Evolutionary conservation across 2,329 filamentous ascomycete genomes (phyloP).

Genomic region (Diaporthe sp.): DNA sequence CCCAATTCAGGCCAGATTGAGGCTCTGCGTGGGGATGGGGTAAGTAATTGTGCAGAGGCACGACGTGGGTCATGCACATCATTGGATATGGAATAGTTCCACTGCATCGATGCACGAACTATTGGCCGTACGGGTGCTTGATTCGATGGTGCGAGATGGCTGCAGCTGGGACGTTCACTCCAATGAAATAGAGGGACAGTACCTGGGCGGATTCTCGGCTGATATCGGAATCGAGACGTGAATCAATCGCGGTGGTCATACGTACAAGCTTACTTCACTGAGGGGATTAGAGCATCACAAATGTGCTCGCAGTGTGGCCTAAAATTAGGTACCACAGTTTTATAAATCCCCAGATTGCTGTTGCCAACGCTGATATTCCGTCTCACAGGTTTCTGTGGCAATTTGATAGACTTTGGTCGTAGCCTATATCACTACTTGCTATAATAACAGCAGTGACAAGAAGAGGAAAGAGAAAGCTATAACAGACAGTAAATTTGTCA

Average conservation of each 20-base stretch:
- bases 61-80: neutral
- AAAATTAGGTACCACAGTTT: no score
- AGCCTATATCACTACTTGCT: no score
- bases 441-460: no score
- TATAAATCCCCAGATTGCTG: no score
- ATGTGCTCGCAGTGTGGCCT: neutral
- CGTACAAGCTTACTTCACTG: neutral
- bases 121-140: constrained; percentile 6
- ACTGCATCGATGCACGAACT: constrained; percentile 26
- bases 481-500: no score
- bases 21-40: constrained; percentile 6
- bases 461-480: no score
- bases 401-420: no score
- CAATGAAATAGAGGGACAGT: neutral
- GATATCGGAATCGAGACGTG: neutral
- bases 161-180: neutral
- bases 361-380: no score
- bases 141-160: neutral
- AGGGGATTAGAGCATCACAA: neutral
- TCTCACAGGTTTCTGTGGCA: no score
- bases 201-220: constrained; percentile 1
- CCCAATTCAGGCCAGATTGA: neutral
- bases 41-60: neutral
- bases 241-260: neutral
- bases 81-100: constrained; percentile 27